Evolutionary conservation across 257 asterid species (phyloP), one percentile per base, ranked within the genome.

Genomic region (Ehretia macrophylla): DNA sequence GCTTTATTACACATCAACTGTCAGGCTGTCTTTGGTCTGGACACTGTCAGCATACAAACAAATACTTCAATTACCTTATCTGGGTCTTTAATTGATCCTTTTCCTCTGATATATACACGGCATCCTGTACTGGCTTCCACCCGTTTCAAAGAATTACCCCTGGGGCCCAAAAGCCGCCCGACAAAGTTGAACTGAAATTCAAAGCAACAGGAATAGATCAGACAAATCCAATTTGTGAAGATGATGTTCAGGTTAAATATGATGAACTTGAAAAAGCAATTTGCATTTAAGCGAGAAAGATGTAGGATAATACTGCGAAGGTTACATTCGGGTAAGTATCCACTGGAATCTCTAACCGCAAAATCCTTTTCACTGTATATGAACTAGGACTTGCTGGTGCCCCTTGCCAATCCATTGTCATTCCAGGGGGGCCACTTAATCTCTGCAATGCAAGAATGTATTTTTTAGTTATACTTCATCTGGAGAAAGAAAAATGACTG

Each of bases 361-460:
- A 69, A 57, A 93, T 83, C 72, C 87, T 85, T 68, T 89, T 93
- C 56, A 89, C 92, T 4, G 99, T 90, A 71, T 73, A 85, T 38
- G 99, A 77, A 73, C 95, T 93, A 55, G 97, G 99, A 74, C 99
- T 93, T 61, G 99, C 96, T 8, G 99, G 99, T 45, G 99, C 95
- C 56, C 97, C 97, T 82, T 85, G 99, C 99, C 99, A 93, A 74
- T 87, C 96, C 99, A 93, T 93, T 17, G 90, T 72, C 99, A 88
- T 93, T 65, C 97, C 97, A 71, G 84, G 86, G 64, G 89, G 93
- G 55, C 90, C 92, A 63, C 79, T 72, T 71, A 88, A 56, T 80
- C 97, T 83, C 99, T 93, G 96, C 46, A 51, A 48, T 14, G 38
- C 32, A 76, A 42, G 51, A 59, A 10, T 14, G 12, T 5, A 51